These are phyloP conservation scores for Colletotrichum zoysiae DNA, from an alignment of 2,329 filamentous ascomycete genomes.

Conservation along the genomic window DNA sequence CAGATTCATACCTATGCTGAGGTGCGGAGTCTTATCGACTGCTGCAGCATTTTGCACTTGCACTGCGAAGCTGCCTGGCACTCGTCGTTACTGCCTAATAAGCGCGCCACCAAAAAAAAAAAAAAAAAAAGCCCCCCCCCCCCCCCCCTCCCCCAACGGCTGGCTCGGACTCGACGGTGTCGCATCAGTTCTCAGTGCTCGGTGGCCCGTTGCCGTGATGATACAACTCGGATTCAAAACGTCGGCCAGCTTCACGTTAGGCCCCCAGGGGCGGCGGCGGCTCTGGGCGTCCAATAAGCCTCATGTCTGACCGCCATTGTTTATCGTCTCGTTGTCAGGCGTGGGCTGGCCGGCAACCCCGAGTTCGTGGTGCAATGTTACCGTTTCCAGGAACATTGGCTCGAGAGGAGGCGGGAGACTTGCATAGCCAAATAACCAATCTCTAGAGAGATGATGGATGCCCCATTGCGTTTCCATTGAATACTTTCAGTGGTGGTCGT, in stretches of 20 bases:
- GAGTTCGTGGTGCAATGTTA: background rate
- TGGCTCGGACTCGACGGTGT: background rate
- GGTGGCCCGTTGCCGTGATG: slow-evolving; percentile 30
- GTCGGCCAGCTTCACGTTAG: slow-evolving; percentile 20
- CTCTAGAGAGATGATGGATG: background rate
- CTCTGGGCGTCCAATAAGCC: slow-evolving; percentile 6
- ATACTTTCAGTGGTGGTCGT: too few species aligned
- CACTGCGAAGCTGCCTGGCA: background rate
- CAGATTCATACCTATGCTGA: background rate
- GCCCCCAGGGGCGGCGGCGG: background rate
- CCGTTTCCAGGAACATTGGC: background rate
- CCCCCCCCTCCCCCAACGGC: slow-evolving; percentile 8
- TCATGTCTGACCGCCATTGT: slow-evolving; percentile 17
- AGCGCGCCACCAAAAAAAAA: background rate
- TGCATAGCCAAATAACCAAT: background rate
- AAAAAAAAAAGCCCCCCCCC: too few species aligned
- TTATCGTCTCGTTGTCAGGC: slow-evolving; percentile 12
- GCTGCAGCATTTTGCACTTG: background rate
- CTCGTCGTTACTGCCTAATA: too few species aligned
- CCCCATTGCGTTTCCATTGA: background rate
- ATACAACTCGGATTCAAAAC: slow-evolving; percentile 21
- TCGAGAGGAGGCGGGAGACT: background rate
- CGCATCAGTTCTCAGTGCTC: slow-evolving; percentile 21
- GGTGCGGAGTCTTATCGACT: background rate
- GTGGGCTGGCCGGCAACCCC: background rate